Conservation (phyloP, 208 protist species). For the Trypanosoma platydactyli region DNA sequence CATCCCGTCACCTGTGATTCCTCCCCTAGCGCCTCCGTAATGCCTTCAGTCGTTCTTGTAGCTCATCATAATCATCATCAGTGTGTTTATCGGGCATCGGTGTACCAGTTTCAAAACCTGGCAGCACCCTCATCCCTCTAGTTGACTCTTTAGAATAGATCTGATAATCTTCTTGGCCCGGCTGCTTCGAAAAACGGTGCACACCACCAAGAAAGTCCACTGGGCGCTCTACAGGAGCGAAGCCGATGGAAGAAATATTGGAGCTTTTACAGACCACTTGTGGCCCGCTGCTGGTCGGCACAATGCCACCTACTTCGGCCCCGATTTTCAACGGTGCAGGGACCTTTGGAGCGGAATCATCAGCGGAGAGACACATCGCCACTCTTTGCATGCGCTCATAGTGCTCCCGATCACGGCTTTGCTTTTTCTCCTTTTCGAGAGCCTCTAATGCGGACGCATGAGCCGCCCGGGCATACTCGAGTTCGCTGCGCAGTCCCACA, state of each 20-base stretch:
- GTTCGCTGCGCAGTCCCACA: slow-evolving; percentile 34
- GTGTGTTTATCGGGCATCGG: no score
- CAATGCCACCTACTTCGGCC: slow-evolving; percentile 37
- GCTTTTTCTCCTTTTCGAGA: slow-evolving; percentile 39
- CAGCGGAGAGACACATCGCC: slow-evolving; percentile 17
- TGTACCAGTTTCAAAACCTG: no score
- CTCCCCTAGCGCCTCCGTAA: slow-evolving; percentile 29
- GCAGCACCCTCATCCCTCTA: slow-evolving; percentile 33
- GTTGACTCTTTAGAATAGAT: slow-evolving; percentile 41
- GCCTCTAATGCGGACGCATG: slow-evolving; percentile 45
- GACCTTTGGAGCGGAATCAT: neutral
- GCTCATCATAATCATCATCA: slow-evolving; percentile 12
- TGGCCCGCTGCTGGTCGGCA: slow-evolving; percentile 38
- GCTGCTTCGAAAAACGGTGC: slow-evolving; percentile 10
- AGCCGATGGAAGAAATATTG: slow-evolving; percentile 74
- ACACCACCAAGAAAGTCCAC: slow-evolving; percentile 58
- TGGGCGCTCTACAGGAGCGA: slow-evolving; percentile 30
- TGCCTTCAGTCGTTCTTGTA: slow-evolving; percentile 51
- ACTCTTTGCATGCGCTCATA: slow-evolving; percentile 31
- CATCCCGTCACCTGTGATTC: no score
- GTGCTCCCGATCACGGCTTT: slow-evolving; percentile 47
- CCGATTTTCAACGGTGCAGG: neutral
- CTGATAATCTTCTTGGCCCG: no score
- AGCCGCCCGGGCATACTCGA: slow-evolving; percentile 39
- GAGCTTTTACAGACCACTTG: slow-evolving; percentile 75